phyloP scores from a whole-genome alignment of 2,329 filamentous ascomycete species.

The Ophiostoma montium region DNA sequence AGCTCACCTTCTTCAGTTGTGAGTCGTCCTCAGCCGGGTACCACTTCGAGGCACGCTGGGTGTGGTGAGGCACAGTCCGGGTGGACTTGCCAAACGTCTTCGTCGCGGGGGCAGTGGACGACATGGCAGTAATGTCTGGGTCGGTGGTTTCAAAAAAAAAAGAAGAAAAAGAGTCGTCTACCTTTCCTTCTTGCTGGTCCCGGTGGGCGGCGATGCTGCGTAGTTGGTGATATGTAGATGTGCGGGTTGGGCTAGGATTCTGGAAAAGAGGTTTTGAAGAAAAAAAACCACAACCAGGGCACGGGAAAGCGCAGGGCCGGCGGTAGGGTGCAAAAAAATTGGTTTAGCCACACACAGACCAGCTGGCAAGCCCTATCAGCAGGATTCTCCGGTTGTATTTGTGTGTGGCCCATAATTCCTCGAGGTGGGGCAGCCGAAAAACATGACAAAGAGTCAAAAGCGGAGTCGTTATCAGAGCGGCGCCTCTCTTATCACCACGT shows the following conservation, averaged over 20 bases:
- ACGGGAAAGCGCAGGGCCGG: slow-evolving; percentile 4
- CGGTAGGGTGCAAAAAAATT: slow-evolving; percentile 11
- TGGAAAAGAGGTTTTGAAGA: slow-evolving; percentile 5
- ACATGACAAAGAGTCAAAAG: slow-evolving; percentile 8
- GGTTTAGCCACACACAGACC: slow-evolving; percentile 8
- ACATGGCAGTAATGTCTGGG: slow-evolving; percentile 40
- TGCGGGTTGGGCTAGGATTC: slow-evolving; percentile 9
- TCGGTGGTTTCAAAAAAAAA: slow-evolving; percentile 3
- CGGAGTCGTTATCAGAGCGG: not conserved
- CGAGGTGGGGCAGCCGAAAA: slow-evolving; percentile 1
- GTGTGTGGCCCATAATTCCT: slow-evolving; percentile 9
- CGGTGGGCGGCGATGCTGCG: slow-evolving; percentile 8
- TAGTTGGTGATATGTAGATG: slow-evolving; percentile 6
- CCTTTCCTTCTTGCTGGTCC: slow-evolving; percentile 9
- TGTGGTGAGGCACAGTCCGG: slow-evolving; percentile 73
- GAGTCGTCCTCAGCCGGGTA: slow-evolving; percentile 90
- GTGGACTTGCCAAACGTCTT: slow-evolving; percentile 93
- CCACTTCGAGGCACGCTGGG: slow-evolving; percentile 96
- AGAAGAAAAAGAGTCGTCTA: slow-evolving; percentile 6
- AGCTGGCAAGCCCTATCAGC: slow-evolving; percentile 10
- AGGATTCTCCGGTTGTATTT: slow-evolving; percentile 10
- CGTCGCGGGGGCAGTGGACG: slow-evolving; percentile 53
- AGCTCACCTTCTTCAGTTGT: slow-evolving; percentile 86
- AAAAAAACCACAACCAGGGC: slow-evolving; percentile 7
- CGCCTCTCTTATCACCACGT: slow-evolving; percentile 3